Evolutionary conservation across 352 stramenopile species (phyloP).

Genomic region (Phytophthora pisi): DNA sequence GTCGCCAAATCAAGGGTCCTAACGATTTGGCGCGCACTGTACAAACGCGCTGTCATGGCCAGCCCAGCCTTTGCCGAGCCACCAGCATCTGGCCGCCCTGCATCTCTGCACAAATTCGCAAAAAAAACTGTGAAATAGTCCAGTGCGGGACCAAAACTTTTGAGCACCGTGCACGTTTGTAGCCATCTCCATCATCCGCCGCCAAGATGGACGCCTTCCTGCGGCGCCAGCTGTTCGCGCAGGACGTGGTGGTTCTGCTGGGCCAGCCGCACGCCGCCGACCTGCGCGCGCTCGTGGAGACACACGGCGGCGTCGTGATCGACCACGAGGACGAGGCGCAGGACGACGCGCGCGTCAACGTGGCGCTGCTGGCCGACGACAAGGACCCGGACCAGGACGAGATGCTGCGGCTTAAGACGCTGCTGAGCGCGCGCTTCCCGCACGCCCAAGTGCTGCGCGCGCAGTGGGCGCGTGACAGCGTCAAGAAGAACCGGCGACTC

Average conservation of each 20-base stretch:
- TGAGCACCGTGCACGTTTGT: background rate
- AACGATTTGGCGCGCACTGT: too few species aligned
- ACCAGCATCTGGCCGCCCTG: background rate
- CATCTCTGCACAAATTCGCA: too few species aligned
- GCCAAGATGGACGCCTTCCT: constrained; percentile 68
- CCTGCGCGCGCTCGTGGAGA: constrained; percentile 27
- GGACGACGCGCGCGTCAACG: constrained; percentile 15
- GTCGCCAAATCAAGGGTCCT: too few species aligned
- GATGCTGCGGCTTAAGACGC: constrained; percentile 17
- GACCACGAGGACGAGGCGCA: constrained; percentile 3
- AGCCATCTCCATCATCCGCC: background rate
- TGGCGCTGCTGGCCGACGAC: constrained; percentile 32
- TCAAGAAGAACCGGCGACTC: constrained; percentile 43
- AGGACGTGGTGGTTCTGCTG: constrained; percentile 40
- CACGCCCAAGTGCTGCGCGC: constrained; percentile 32
- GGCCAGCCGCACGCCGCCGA: constrained; percentile 5
- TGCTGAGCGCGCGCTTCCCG: constrained; percentile 24
- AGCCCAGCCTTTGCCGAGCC: constrained; percentile 2
- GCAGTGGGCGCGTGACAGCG: constrained; percentile 53
- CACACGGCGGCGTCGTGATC: constrained; percentile 44
- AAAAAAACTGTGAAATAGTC: background rate
- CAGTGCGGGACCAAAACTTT: background rate
- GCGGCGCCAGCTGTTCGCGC: constrained; percentile 48
- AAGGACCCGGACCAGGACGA: constrained; percentile 4
- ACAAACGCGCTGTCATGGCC: too few species aligned